These are phyloP conservation scores for Pseudophaeomoniella oleicola DNA, from an alignment of 2,329 filamentous ascomycete genomes.

Conservation along the genomic window DNA sequence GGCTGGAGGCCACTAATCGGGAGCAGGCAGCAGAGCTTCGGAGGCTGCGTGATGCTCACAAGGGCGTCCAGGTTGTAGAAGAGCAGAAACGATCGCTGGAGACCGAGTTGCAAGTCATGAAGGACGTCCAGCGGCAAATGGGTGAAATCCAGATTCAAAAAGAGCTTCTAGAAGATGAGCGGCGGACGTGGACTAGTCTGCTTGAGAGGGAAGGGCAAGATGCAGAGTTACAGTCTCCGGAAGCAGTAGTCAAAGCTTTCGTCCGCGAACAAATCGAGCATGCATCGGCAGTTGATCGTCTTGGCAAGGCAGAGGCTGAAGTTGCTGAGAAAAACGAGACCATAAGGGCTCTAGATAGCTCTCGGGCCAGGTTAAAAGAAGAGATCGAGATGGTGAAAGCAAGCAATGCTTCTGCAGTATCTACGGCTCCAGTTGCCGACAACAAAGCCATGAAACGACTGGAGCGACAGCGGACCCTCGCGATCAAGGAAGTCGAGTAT, in stretches of 20 bases:
- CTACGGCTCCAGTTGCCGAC: slow-evolving; percentile 30
- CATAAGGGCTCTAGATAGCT: slow-evolving; percentile 56
- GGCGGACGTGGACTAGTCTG: slow-evolving; percentile 72
- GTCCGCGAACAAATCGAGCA: slow-evolving; percentile 69
- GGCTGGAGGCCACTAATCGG: slow-evolving; percentile 63
- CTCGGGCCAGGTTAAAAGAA: slow-evolving; percentile 47
- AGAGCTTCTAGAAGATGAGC: slow-evolving; percentile 78
- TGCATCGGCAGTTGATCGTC: slow-evolving; percentile 61
- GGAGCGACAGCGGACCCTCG: slow-evolving; percentile 72
- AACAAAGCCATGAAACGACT: slow-evolving; percentile 57
- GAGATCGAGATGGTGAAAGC: slow-evolving; percentile 59
- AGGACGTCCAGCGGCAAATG: slow-evolving; percentile 60
- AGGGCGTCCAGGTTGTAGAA: slow-evolving; percentile 84
- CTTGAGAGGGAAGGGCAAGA: slow-evolving; percentile 54
- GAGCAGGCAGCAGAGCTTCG: slow-evolving; percentile 70
- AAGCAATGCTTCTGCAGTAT: slow-evolving; percentile 14
- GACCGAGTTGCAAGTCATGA: slow-evolving; percentile 60
- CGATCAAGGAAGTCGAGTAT: slow-evolving; percentile 86
- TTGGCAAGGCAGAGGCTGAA: slow-evolving; percentile 69
- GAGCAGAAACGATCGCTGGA: slow-evolving; percentile 83
- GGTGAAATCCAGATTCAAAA: slow-evolving; percentile 68
- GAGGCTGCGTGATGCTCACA: slow-evolving; percentile 64
- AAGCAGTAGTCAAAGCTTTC: slow-evolving; percentile 71
- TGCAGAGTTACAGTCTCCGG: slow-evolving; percentile 72
- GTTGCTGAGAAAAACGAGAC: slow-evolving; percentile 61